Evolutionary conservation across 73 alveolate species (phyloP), one percentile per base, ranked within the genome.

Genomic region (Stentor coeruleus): DNA sequence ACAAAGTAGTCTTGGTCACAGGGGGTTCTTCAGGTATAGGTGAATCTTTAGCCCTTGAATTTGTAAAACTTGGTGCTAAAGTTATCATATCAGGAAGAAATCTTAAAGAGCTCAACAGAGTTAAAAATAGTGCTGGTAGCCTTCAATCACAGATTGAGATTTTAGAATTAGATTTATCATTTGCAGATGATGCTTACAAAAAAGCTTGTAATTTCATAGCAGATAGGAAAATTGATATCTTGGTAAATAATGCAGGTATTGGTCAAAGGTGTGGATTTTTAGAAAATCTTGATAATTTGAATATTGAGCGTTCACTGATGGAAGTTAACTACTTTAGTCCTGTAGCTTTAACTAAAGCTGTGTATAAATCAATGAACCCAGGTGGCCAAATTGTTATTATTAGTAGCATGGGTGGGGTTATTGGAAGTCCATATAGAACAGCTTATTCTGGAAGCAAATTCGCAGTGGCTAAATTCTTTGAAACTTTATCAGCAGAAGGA

Each of bases 1-100:
- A 49, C 66, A 74, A 82, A 74, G 74, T 86, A 36, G 49, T 82
- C 14, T 82, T 86, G 88, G 74, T 82, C 76, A 82, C 88, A 35
- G 88, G 88, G 30, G 88, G 84, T 2, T 82, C 88, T 15, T 74
- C 86, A 1, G 88, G 88, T 66, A 82, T 82, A n/a, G 88, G 88
- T n/a, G 88, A 82, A 38, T 36, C 38, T 14, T n/a, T 82, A 3
- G 76, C 86, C 26, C 39, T 55, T 20, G 76, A 82, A 35, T 30
- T 82, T 2, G 31, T 76, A 30, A 60, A 28, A 3, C 35, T 37
- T 38, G 86, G 86, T 30, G 86, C 87, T n/a, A 35, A 55, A 33
- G 73, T 82, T 11, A 82, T 82, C 41, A 20, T 82, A 6, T 74
- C 88, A 38, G 73, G 84, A n/a, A 36, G 87, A 74, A 82, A 74